Percentiles rank a stretch among this genome's conserved stretches.
These are phyloP conservation scores for Laguncularia racemosa DNA, from an alignment of 345 rosid species.

Conservation along the genomic window DNA sequence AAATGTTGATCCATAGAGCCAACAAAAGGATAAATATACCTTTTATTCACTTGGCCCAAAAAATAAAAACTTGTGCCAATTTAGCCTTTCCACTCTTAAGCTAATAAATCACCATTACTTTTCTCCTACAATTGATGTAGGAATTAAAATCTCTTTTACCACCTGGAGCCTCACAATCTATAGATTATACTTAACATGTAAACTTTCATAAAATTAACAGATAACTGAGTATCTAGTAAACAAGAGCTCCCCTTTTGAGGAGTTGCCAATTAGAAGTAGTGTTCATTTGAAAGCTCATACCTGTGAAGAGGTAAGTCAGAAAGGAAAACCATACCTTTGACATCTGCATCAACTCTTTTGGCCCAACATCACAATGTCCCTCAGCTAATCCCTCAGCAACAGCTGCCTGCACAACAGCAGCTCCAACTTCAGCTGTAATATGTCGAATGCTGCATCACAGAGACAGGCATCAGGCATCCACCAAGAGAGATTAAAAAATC, in stretches of 20 bases:
- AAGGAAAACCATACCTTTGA: slow-evolving; percentile 47
- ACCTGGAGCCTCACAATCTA: too few relatives aligned
- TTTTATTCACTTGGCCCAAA: too few relatives aligned
- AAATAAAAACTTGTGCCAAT: too few relatives aligned
- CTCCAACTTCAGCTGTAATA: slow-evolving; percentile 88
- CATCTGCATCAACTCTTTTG: slow-evolving; percentile 69
- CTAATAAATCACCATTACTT: too few relatives aligned
- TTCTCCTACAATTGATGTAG: too few relatives aligned
- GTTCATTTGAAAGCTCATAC: not conserved
- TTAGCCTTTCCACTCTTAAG: too few relatives aligned
- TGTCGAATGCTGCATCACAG: slow-evolving; percentile 69
- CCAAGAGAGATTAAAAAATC: not conserved
- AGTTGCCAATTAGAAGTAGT: not conserved
- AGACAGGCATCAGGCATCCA: slow-evolving; percentile 3
- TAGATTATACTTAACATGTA: too few relatives aligned
- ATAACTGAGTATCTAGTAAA: not conserved
- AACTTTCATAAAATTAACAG: too few relatives aligned
- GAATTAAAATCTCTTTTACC: too few relatives aligned
- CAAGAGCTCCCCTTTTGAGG: too few relatives aligned
- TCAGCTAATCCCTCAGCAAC: slow-evolving; percentile 75
- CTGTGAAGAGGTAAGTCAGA: not conserved
- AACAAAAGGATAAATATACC: too few relatives aligned
- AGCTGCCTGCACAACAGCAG: slow-evolving; percentile 87
- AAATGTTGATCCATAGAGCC: too few relatives aligned
- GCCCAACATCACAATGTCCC: slow-evolving; percentile 68